These are phyloP conservation scores for Suhomyces taliae DNA, from an alignment of 1,139 yeast species.

Conservation along the genomic window DNA sequence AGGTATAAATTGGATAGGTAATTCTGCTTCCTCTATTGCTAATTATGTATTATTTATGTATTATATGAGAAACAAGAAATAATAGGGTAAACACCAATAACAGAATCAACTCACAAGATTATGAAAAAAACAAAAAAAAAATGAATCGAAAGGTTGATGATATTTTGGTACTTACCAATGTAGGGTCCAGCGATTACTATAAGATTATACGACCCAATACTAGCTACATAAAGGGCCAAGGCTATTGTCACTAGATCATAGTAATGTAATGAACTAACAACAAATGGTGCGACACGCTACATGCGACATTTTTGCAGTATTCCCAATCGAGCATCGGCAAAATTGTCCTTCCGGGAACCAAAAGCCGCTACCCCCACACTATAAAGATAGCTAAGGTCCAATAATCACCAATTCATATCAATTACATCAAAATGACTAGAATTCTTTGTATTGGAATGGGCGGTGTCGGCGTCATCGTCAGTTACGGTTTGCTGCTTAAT, in stretches of 20 bases:
- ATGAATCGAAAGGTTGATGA: too few relatives aligned
- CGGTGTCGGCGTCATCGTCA: constrained; percentile 73
- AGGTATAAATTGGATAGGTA: constrained; percentile 15
- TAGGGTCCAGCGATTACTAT: too few relatives aligned
- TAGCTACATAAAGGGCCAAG: neutral
- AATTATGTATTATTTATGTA: constrained; percentile 11
- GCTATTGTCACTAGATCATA: neutral
- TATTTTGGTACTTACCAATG: too few relatives aligned
- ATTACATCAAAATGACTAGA: constrained; percentile 22
- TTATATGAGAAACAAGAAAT: constrained; percentile 3
- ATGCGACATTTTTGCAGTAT: constrained; percentile 8
- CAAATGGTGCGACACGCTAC: neutral
- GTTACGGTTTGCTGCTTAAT: constrained; percentile 52
- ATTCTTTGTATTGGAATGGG: constrained; percentile 66
- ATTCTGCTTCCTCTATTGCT: neutral
- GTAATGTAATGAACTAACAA: too few relatives aligned
- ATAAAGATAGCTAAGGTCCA: neutral
- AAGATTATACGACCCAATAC: neutral
- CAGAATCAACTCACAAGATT: too few relatives aligned
- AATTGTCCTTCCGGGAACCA: constrained; percentile 4
- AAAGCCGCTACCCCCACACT: constrained; percentile 1
- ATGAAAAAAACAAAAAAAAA: too few relatives aligned
- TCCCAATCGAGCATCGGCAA: constrained; percentile 9
- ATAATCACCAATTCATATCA: too few relatives aligned
- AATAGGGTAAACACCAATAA: neutral